phyloP scores from a whole-genome alignment of 495 filamentous ascomycete genomes.

The Xylaria nigripes region DNA sequence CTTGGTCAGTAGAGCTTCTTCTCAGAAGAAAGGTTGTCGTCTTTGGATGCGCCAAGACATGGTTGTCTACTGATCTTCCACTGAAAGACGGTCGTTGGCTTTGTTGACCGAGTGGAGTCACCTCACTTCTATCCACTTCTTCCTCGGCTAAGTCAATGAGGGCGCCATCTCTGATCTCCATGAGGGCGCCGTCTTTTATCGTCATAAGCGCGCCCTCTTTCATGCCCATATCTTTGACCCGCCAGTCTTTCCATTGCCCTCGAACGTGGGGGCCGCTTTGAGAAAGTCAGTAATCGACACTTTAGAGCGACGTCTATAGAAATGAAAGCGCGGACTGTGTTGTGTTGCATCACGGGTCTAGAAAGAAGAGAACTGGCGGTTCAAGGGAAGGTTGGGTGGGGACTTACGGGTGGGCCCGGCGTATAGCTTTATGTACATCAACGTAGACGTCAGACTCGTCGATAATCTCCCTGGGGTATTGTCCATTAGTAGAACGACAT shows the following conservation, averaged over 20 bases:
- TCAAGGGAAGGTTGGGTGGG: conserved; percentile 20
- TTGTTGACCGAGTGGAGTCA: background rate
- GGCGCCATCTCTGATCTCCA: conserved; percentile 8
- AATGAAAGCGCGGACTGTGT: no score
- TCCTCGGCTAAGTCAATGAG: conserved; percentile 24
- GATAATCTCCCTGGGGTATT: conserved; percentile 54
- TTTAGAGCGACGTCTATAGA: background rate
- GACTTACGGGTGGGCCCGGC: conserved; percentile 44
- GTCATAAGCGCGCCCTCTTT: conserved; percentile 16
- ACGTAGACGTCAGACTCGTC: conserved; percentile 92
- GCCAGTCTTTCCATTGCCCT: conserved; percentile 52
- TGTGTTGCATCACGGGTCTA: no score
- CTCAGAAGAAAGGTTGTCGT: conserved; percentile 47
- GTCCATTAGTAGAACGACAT: conserved; percentile 10
- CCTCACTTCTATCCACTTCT: background rate
- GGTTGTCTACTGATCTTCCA: conserved; percentile 24
- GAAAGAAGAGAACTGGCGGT: background rate
- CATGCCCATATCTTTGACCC: conserved; percentile 36
- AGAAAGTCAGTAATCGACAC: background rate
- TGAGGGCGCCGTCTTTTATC: conserved; percentile 13
- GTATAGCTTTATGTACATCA: conserved; percentile 93
- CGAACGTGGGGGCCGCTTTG: conserved; percentile 31
- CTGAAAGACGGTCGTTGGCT: conserved; percentile 15
- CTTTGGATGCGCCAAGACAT: conserved; percentile 29
- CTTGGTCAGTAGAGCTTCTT: conserved; percentile 44